Evolutionary conservation across 2,329 filamentous ascomycete species (phyloP), one percentile per base, ranked within the genome.

Genomic region (Botryotinia convoluta): DNA sequence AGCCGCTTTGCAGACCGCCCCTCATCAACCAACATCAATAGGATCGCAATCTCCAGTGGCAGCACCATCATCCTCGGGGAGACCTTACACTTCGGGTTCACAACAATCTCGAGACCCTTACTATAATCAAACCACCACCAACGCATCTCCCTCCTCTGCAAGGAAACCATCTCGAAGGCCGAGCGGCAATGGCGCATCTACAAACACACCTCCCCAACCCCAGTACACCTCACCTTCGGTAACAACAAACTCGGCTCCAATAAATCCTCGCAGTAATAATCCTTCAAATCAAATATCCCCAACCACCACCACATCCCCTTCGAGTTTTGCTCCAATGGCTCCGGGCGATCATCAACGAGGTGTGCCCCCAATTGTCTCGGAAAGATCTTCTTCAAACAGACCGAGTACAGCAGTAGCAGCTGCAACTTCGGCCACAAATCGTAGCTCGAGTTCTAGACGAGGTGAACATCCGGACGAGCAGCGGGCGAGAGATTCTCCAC

Each of bases 351-450:
- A 86, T 79, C 84, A 85, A 83, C 88, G 84, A 83, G 88, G 85
- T 82, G 89, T 87, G 84, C 89, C 92, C 71, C 91, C 93, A 37
- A 87, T 93, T 78, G 91, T 92, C 72, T 94, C 93, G 65, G 93
- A 93, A 51, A 89, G 94, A 79, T 95, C 93, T 12, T 97, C 94
- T 22, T 96, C 93, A 61, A 92, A 90, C 76, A 61, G 76, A 59
- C 74, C 77, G 60, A 73, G 75, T 37, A 74, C 77, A 82, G 84
- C 75, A 83, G 84, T 75, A 78, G 73, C 76, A 29, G 69, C 75
- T 4, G 75, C 76, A 26, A 77, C 75, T 77, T 73, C 77, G n/a
- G 73, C 75, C 2, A 74, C 77, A 32, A 79, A 79, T 63, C 76
- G 78, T 71, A 70, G 48, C 67, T 76, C 77, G 48, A 75, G 67